These are phyloP conservation scores for Neurospora crassa DNA, from an alignment of 2,329 filamentous ascomycete species.

Conservation along the genomic window DNA sequence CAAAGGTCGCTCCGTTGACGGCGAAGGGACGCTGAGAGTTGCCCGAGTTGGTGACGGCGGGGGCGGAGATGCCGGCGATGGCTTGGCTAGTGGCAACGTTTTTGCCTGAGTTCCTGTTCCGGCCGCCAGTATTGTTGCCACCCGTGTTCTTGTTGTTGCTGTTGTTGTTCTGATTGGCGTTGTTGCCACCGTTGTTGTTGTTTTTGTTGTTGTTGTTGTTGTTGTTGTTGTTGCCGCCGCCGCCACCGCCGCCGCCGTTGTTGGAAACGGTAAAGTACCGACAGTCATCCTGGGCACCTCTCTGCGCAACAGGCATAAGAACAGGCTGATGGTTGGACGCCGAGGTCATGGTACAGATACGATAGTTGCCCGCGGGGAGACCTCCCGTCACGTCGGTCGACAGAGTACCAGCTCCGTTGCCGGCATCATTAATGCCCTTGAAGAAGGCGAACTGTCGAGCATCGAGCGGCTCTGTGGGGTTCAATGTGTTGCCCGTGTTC, in stretches of 20 bases:
- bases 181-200: conserved; percentile 11
- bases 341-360: conserved; percentile 53
- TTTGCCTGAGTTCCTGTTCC: conserved; percentile 6
- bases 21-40: conserved; percentile 41
- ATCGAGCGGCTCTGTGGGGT: conserved; percentile 42
- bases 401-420: conserved; percentile 45
- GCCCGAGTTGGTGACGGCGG: conserved; percentile 38
- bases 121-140: conserved; percentile 7
- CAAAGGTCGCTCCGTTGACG: conserved; percentile 49
- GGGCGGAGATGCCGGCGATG: conserved; percentile 43
- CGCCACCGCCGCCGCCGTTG: conserved; percentile 15
- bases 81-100: conserved; percentile 26
- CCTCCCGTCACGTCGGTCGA: conserved; percentile 45
- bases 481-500: conserved; percentile 39
- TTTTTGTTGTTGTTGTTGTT: too few species aligned
- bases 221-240: conserved; percentile 7
- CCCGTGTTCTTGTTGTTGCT: conserved; percentile 11
- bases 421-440: conserved; percentile 57
- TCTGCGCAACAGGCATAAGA: conserved; percentile 56
- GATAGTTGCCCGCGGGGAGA: conserved; percentile 53
- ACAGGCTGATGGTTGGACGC: conserved; percentile 59
- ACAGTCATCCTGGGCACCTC: conserved; percentile 58
- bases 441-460: conserved; percentile 50
- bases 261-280: conserved; percentile 45
- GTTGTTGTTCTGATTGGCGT: conserved; percentile 4